Evolutionary conservation across 164 flowering plant species (phyloP).

Genomic region (Brasenia schreberi): DNA sequence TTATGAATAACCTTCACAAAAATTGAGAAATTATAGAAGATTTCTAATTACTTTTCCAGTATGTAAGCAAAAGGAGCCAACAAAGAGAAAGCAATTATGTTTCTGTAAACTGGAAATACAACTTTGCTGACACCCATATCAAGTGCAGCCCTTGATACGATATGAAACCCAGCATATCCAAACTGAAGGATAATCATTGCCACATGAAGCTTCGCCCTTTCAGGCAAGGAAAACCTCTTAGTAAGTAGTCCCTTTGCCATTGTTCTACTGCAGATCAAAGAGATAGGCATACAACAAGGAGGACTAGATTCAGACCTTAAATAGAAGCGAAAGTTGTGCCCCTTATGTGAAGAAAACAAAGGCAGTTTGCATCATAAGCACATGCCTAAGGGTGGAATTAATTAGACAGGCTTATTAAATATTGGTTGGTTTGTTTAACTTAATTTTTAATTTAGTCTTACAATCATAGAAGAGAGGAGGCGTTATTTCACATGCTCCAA

Average conservation of each 20-base stretch:
- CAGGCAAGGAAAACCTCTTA: conserved; percentile 14
- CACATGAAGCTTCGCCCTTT: conserved; percentile 43
- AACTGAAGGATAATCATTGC: conserved; percentile 48
- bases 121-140: conserved; percentile 75
- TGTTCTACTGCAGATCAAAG: neutral
- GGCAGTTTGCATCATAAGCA: neutral
- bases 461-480: neutral
- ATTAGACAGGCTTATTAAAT: neutral
- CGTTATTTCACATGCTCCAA: too few relatives aligned
- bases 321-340: neutral
- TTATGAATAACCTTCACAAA: neutral
- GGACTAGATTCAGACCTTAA: neutral
- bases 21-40: neutral
- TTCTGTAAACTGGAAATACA: conserved; percentile 65
- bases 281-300: neutral
- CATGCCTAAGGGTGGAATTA: neutral
- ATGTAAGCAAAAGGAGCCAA: conserved; percentile 59
- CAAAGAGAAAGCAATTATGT: conserved; percentile 50
- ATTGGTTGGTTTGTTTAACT: neutral
- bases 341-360: neutral
- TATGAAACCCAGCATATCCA: conserved; percentile 65
- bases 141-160: conserved; percentile 73
- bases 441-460: neutral
- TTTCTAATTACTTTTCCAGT: conserved; percentile 45
- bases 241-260: conserved; percentile 5